phyloP scores from a whole-genome alignment of 225 moss, liverwort and hornwort genomes.

The Ulota crispa region DNA sequence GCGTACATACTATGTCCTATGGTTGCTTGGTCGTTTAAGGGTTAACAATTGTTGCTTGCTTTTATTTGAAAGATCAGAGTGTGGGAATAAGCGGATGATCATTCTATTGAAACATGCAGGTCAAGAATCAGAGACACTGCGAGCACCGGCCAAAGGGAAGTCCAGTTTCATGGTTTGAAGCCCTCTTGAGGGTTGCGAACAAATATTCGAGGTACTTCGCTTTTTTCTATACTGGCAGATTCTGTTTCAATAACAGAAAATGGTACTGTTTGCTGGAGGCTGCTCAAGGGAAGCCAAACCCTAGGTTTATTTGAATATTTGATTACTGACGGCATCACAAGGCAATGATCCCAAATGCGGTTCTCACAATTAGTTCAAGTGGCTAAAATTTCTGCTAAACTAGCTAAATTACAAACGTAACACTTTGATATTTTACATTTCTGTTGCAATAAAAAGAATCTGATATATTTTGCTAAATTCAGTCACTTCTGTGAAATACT shows the following conservation, averaged over 20 bases:
- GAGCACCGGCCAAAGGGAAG: slow-evolving; percentile 37
- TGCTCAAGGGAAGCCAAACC: not conserved
- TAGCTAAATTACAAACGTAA: too few relatives aligned
- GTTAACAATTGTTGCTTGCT: not conserved
- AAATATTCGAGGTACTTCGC: slow-evolving; percentile 20
- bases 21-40: too few relatives aligned
- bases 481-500: too few relatives aligned
- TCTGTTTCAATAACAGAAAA: not conserved
- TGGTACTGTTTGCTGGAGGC: not conserved
- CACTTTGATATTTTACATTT: too few relatives aligned
- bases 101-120: slow-evolving; percentile 35
- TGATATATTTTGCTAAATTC: too few relatives aligned
- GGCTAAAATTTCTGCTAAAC: too few relatives aligned
- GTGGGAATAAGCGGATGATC: not conserved
- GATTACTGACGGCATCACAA: slow-evolving; percentile 1
- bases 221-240: not conserved
- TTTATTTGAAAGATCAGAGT: not conserved
- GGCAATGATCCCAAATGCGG: too few relatives aligned
- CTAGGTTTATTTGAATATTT: not conserved
- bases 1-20: too few relatives aligned
- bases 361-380: too few relatives aligned
- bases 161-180: slow-evolving; percentile 58
- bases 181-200: slow-evolving; percentile 13
- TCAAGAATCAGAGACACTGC: slow-evolving; percentile 38
- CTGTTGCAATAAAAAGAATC: too few relatives aligned